A percentile compares a stretch with the other conserved stretches of the same genome.
These are phyloP conservation scores for Euphorbia schlechtendalii DNA, from an alignment of 441 rosid genomes.

Conservation along the genomic window DNA sequence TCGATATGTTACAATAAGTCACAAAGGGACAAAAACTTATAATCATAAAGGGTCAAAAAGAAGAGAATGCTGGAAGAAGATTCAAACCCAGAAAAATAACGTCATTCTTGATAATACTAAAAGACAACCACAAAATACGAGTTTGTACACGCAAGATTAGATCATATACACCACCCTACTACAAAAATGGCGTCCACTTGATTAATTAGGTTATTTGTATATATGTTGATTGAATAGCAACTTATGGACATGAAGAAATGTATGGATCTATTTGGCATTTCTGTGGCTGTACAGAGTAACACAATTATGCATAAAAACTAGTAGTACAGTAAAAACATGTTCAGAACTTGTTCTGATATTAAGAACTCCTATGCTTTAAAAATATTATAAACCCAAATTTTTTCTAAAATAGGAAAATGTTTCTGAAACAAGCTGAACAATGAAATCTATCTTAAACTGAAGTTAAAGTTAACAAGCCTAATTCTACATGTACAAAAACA, in stretches of 20 bases:
- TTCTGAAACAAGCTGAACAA: no score
- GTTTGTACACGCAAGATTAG: no score
- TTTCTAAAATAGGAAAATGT: not conserved
- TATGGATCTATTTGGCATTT: not conserved
- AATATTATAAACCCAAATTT: not conserved
- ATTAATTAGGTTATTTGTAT: not conserved
- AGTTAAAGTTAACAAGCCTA: not conserved
- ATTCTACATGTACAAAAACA: not conserved
- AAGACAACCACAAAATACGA: no score
- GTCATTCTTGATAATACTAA: no score
- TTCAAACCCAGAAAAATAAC: no score
- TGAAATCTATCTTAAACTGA: no score
- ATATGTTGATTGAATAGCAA: not conserved
- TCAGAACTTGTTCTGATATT: not conserved
- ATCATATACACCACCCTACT: not conserved
- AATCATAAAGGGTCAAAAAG: no score
- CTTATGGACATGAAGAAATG: not conserved
- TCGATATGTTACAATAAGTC: no score
- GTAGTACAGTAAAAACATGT: not conserved
- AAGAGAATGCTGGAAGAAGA: no score
- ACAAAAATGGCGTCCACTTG: not conserved
- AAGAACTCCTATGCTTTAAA: not conserved
- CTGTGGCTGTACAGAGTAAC: not conserved
- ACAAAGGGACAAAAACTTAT: no score
- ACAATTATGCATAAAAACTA: not conserved